Evolutionary conservation across 805 yeast genomes (phyloP).

Genomic region (Kodamaea nitidulidarum): DNA sequence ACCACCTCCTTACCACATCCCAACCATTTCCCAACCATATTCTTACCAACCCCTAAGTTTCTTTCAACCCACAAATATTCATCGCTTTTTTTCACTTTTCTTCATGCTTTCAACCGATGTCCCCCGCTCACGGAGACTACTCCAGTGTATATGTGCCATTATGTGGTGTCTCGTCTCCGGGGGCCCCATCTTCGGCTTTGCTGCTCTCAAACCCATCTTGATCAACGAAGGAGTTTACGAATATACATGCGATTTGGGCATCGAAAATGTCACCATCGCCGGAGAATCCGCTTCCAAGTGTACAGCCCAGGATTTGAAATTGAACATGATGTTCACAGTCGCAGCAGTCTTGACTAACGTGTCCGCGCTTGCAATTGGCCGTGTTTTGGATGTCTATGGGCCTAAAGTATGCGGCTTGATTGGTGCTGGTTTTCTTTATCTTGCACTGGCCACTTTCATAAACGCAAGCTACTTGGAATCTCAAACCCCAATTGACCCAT

Average conservation of each 20-base stretch:
- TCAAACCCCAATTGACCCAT: conserved; percentile 42
- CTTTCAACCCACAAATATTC: neutral
- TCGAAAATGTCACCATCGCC: conserved; percentile 7
- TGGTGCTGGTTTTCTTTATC: conserved; percentile 44
- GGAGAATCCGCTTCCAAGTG: conserved; percentile 35
- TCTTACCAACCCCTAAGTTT: neutral
- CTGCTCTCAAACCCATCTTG: conserved; percentile 84
- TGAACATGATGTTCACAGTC: conserved; percentile 56
- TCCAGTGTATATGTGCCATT: conserved; percentile 54
- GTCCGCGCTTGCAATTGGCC: conserved; percentile 49
- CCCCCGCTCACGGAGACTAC: conserved; percentile 16
- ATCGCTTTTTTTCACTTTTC: neutral
- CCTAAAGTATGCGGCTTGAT: conserved; percentile 52
- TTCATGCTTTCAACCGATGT: conserved; percentile 7
- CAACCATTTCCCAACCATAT: too few species aligned
- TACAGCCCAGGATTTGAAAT: conserved; percentile 49
- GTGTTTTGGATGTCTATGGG: conserved; percentile 46
- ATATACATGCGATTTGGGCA: conserved; percentile 46
- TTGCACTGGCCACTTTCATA: conserved; percentile 46
- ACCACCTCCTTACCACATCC: too few species aligned
- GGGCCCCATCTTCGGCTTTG: conserved; percentile 93
- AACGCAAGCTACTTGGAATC: conserved; percentile 26
- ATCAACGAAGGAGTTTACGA: conserved; percentile 73
- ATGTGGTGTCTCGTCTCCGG: conserved; percentile 88
- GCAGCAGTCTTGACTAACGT: conserved; percentile 56